Percentiles rank a stretch among this genome's conserved stretches.
Evolutionary conservation across 2,329 filamentous ascomycete genomes (phyloP).

Genomic region (Verruconis gallopava): DNA sequence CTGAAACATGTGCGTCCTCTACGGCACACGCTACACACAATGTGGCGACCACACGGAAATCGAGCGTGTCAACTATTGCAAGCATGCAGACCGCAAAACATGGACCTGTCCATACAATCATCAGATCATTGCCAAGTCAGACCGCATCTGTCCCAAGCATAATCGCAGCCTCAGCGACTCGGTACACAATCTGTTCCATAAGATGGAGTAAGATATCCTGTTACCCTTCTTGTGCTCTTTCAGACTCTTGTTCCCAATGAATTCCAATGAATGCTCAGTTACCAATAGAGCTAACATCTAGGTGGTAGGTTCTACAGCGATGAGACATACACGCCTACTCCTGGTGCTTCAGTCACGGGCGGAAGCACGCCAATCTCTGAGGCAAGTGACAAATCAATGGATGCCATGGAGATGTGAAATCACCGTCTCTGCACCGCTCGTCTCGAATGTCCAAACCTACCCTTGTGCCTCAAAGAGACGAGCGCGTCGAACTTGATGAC

Average conservation of each 20-base stretch:
- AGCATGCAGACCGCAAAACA: background rate
- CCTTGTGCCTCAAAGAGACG: too few species aligned
- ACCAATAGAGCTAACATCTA: background rate
- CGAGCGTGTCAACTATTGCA: background rate
- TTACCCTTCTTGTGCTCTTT: background rate
- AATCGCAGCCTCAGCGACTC: background rate
- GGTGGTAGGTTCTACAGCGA: background rate
- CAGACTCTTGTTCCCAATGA: too few species aligned
- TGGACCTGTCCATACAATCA: background rate
- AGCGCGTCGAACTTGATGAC: too few species aligned
- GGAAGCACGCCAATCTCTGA: too few species aligned
- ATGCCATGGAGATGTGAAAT: too few species aligned
- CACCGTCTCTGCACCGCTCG: too few species aligned
- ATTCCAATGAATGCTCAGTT: background rate
- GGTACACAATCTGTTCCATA: background rate
- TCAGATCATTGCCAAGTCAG: background rate
- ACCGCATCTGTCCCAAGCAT: background rate
- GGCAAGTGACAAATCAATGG: too few species aligned
- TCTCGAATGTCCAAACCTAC: too few species aligned
- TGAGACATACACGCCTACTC: background rate
- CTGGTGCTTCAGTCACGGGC: too few species aligned
- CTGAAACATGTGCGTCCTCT: background rate
- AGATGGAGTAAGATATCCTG: background rate
- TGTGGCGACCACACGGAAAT: background rate
- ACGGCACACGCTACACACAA: background rate